Evolutionary conservation across 1,284 basidiomycete genomes (phyloP), one percentile per base, ranked within the genome.

Genomic region (Ceratobasidium sp.): DNA sequence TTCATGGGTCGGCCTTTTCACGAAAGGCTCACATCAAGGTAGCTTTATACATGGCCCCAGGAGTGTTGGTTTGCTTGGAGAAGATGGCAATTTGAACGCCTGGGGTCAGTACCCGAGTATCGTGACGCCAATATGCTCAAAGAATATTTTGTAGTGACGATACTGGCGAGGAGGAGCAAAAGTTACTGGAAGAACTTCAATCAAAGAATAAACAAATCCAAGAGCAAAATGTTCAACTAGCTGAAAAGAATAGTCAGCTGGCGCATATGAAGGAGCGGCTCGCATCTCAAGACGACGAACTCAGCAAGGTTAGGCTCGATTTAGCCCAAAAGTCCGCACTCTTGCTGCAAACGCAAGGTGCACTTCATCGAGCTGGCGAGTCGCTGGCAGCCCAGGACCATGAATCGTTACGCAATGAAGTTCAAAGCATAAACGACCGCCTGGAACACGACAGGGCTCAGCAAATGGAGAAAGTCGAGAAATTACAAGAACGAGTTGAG

Each of bases 41-140:
- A 56, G 54, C 16, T 56, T 14, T 3, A 56, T 19, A 31, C 31
- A 14, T 34, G 2, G 2, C 24, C 54, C 24, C 22, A 31, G 24
- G 8, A 4, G 5, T 34, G 7, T 41, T 39, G 34, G 34, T 31
- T 61, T 5, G 58, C 16, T 39, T 61, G 58, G 22, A 13, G 22
- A 41, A 39, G 22, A 13, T 61, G 58, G 58, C 37, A 34, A 24
- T 61, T 61, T 61, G 58, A 61, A 39, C 58, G 22, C 39, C 24
- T 61, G n/a, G 39, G 58, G 58, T 61, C 16, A 34, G 54, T 24
- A 56, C 31, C 5, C 29, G 29, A n/a, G n/a, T 56, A 9, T 56
- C 9, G 24, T 11, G 16, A 6, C 24, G 14, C 11, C 14, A 56
- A 24, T 14, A 2, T 11, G 9, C 24, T 11, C 14, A 16, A 24